phyloP scores from a whole-genome alignment of 106 monocot genomes.

The Dendrobium chrysotoxum region DNA sequence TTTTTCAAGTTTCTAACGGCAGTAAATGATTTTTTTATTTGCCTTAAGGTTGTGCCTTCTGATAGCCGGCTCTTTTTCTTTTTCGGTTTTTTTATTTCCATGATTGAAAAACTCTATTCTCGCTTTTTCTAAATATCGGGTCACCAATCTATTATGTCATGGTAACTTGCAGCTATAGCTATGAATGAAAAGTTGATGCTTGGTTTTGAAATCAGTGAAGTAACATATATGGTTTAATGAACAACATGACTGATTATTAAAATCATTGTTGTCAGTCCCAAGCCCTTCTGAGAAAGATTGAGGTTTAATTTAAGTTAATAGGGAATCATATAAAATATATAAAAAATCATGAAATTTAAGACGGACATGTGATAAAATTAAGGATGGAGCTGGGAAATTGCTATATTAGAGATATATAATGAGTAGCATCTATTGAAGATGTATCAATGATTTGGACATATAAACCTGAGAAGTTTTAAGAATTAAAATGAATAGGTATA shows the following conservation, averaged over 20 bases:
- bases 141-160: too few species aligned
- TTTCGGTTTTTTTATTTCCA: too few species aligned
- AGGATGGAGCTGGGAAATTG: not conserved
- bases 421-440: not conserved
- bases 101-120: too few species aligned
- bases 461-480: not conserved
- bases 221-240: too few species aligned
- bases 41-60: not conserved
- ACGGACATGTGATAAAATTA: not conserved
- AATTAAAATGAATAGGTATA: too few species aligned
- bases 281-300: too few species aligned
- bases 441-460: not conserved
- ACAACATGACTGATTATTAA: not conserved
- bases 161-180: too few species aligned
- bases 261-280: not conserved
- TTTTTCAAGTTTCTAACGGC: not conserved
- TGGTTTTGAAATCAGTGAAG: not conserved
- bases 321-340: not conserved
- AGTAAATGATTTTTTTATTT: constrained; percentile 1
- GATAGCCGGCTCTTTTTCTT: too few species aligned
- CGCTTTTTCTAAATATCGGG: too few species aligned
- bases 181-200: too few species aligned
- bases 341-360: not conserved
- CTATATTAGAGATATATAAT: not conserved
- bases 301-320: not conserved